Conservation (phyloP, 2,329 filamentous ascomycete genomes). For the Aspergillus thermomutatus region DNA sequence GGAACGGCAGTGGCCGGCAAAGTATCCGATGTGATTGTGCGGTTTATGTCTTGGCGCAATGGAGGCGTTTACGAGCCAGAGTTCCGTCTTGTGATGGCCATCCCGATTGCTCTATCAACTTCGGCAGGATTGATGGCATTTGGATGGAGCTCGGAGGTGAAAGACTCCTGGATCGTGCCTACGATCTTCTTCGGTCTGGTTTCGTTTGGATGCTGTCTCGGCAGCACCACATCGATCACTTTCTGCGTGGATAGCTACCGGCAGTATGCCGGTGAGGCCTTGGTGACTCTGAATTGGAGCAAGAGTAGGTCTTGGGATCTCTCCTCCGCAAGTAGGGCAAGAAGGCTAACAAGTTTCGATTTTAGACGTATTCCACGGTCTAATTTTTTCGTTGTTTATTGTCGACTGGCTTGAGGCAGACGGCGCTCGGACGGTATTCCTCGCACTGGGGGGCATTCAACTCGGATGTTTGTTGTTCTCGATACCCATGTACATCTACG, state of each 20-base stretch:
- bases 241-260: constrained; percentile 93
- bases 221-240: constrained; percentile 86
- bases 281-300: constrained; percentile 90
- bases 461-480: constrained; percentile 69
- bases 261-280: constrained; percentile 87
- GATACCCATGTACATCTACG: constrained; percentile 91
- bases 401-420: constrained; percentile 74
- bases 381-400: constrained; percentile 86
- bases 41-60: constrained; percentile 76
- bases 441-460: constrained; percentile 84
- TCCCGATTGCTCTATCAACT: constrained; percentile 74
- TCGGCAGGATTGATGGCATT: constrained; percentile 89
- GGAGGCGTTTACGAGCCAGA: constrained; percentile 95
- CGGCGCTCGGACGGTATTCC: constrained; percentile 73
- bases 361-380: constrained; percentile 74
- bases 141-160: constrained; percentile 80
- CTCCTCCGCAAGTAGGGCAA: background rate
- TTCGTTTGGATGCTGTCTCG: constrained; percentile 87
- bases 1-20: constrained; percentile 91
- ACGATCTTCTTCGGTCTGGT: constrained; percentile 90
- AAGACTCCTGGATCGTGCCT: constrained; percentile 82
- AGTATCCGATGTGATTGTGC: constrained; percentile 80
- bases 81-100: constrained; percentile 83
- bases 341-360: constrained; percentile 8
- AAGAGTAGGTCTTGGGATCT: constrained; percentile 59